Evolutionary conservation across 1,284 basidiomycete genomes (phyloP).

Genomic region (Rhodotorula sp.): DNA sequence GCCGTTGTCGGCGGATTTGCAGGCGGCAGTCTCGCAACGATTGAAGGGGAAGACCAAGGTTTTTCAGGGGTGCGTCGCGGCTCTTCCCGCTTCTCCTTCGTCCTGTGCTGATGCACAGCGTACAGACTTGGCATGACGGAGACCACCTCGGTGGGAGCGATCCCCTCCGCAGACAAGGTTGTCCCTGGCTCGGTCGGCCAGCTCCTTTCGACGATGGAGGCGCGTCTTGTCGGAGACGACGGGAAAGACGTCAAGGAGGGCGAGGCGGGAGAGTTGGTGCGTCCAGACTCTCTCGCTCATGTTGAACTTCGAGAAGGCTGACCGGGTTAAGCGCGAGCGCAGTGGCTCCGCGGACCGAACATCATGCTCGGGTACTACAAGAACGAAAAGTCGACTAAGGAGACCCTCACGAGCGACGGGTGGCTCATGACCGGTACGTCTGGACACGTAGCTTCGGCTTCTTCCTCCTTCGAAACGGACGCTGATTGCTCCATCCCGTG

Average conservation of each 20-base stretch:
- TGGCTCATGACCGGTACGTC: slow-evolving; percentile 34
- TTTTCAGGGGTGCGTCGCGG: slow-evolving; percentile 25
- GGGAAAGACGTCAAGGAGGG: slow-evolving; percentile 32
- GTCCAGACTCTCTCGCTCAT: background rate
- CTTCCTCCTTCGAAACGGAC: background rate
- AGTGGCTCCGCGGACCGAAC: slow-evolving; percentile 8
- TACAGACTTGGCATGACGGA: slow-evolving; percentile 29
- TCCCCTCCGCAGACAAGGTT: slow-evolving; percentile 12
- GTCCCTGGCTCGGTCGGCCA: slow-evolving; percentile 25
- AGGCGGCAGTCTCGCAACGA: slow-evolving; percentile 10
- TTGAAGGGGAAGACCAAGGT: slow-evolving; percentile 21
- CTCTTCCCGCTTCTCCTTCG: no score
- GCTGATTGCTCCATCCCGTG: background rate
- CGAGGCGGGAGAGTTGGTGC: slow-evolving; percentile 32
- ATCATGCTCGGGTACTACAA: slow-evolving; percentile 20
- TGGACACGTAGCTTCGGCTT: background rate
- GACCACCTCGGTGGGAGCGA: slow-evolving; percentile 28
- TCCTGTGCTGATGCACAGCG: no score
- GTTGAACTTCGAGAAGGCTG: slow-evolving; percentile 4
- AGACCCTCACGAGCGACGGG: slow-evolving; percentile 30
- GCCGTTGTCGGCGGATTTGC: slow-evolving; percentile 27
- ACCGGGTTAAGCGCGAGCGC: background rate
- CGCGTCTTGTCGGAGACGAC: slow-evolving; percentile 27
- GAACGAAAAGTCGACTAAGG: slow-evolving; percentile 27
- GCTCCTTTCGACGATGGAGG: slow-evolving; percentile 31